These are phyloP conservation scores for Daedaleopsis sinensis DNA, from an alignment of 768 basidiomycete genomes.

Conservation along the genomic window DNA sequence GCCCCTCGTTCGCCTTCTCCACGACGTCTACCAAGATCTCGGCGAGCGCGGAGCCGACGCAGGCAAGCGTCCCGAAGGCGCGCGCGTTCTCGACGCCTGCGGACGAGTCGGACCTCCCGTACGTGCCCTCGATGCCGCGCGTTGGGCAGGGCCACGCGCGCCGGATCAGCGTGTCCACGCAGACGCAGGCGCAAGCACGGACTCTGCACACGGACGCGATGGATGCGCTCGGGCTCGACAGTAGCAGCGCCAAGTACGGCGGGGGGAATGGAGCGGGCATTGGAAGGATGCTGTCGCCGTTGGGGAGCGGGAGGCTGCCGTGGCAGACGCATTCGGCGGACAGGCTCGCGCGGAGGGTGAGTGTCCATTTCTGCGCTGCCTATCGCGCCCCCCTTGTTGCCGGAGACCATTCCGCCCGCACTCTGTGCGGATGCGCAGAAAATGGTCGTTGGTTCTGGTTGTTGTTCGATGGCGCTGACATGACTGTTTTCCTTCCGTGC, in stretches of 20 bases:
- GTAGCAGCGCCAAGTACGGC: not conserved
- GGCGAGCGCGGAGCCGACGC: not conserved
- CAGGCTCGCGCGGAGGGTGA: conserved; percentile 18
- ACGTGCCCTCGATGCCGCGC: conserved; percentile 35
- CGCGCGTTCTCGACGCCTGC: conserved; percentile 10
- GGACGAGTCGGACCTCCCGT: conserved; percentile 29
- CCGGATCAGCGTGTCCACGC: conserved; percentile 39
- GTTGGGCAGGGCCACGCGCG: conserved; percentile 38
- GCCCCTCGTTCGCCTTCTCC: too few species aligned
- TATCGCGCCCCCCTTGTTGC: too few species aligned
- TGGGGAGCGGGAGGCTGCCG: conserved; percentile 8
- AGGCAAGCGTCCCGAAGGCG: not conserved
- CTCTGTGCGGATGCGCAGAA: not conserved
- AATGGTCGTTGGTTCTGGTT: not conserved
- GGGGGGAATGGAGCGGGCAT: too few species aligned
- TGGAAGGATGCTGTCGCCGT: not conserved
- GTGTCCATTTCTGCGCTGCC: conserved; percentile 4
- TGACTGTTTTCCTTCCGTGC: too few species aligned
- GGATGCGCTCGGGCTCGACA: conserved; percentile 26
- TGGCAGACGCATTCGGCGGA: conserved; percentile 24
- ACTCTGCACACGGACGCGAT: conserved; percentile 23
- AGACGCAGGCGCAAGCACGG: too few species aligned
- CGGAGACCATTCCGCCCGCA: not conserved
- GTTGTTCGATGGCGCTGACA: too few species aligned
- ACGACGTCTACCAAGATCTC: not conserved